Evolutionary conservation across 306 rosid genomes (phyloP), one percentile per base, ranked within the genome.

Genomic region (Dryas drummondii): DNA sequence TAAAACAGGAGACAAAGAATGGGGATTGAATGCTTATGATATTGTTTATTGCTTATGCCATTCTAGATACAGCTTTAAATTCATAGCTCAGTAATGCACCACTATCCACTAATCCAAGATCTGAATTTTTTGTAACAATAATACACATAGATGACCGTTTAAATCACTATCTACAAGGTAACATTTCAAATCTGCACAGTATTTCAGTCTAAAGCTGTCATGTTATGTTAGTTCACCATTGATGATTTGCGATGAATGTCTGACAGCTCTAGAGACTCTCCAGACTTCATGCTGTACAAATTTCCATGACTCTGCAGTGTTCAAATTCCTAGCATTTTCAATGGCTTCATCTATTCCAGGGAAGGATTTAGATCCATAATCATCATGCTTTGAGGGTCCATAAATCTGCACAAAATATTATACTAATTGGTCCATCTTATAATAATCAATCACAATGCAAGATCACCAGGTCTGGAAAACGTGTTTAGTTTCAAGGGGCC

Each of bases 201-300:
- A 32, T 41, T 70, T 9, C 16, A 40, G 65, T 56, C 42, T 4
- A 4, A 70, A 40, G 13, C 41, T 16, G 26, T 72, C 81, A 89
- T 66, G 97, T 80, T 52, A 89, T 66, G 97, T 80, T 52, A 81
- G 79, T 77, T 74, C 87, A 55, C 88, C 97, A 19, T 71, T 49
- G 5, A 89, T 87, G 71, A 86, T 82, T 72, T 80, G 75, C 5
- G 92, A 83, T 46, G 87, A 88, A 6, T 84, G 91, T 75, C 63
- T 89, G 67, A 89, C 77, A 54, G 82, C 88, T 82, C 92, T 86
- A 7, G 97, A 71, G 57, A 89, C 91, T 80, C 92, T 80, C 92
- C 91, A 91, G 57, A 84, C 85, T 80, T 91, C 84, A 19, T 84
- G 97, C 68, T 89, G 92, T 58, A 84, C 89, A 57, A 54, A 78